These are phyloP conservation scores for Draba incana DNA, from an alignment of 345 rosid genomes.

Conservation along the genomic window DNA sequence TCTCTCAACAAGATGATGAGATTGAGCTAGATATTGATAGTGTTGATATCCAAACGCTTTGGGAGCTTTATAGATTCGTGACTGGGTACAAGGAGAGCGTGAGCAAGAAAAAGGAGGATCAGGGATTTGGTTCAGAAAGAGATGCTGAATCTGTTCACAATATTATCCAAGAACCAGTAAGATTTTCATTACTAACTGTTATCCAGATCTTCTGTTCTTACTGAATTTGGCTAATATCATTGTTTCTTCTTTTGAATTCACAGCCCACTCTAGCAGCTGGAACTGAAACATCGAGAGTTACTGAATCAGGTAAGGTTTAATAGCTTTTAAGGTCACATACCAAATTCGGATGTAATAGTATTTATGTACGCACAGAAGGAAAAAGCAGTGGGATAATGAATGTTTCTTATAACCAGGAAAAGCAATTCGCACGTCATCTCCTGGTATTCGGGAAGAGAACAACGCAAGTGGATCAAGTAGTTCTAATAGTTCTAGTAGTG, in stretches of 20 bases:
- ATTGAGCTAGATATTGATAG: conserved; percentile 88
- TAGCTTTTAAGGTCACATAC: conserved; percentile 12
- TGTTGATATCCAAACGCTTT: conserved; percentile 77
- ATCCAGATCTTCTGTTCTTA: conserved; percentile 27
- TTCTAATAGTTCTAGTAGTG: conserved; percentile 47
- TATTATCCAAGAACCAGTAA: conserved; percentile 40
- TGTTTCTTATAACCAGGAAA: conserved; percentile 31
- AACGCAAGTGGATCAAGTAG: conserved; percentile 47
- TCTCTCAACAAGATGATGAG: conserved; percentile 82
- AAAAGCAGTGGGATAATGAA: conserved; percentile 20
- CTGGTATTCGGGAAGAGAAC: conserved; percentile 29
- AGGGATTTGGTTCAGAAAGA: conserved; percentile 46
- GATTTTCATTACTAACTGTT: conserved; percentile 22
- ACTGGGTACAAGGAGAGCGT: conserved; percentile 53
- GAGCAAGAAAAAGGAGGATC: conserved; percentile 56
- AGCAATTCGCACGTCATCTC: conserved; percentile 36
- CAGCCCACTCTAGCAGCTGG: conserved; percentile 33
- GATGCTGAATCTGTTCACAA: conserved; percentile 48
- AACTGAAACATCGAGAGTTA: conserved; percentile 33
- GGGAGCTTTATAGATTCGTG: conserved; percentile 84
- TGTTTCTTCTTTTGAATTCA: conserved; percentile 30
- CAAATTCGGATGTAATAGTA: conserved; percentile 13
- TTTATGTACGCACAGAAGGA: neutral
- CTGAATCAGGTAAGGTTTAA: conserved; percentile 40
- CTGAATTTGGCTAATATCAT: conserved; percentile 1